These are phyloP conservation scores for Puccinia coronata DNA, from an alignment of 1,284 basidiomycete genomes.

Conservation along the genomic window DNA sequence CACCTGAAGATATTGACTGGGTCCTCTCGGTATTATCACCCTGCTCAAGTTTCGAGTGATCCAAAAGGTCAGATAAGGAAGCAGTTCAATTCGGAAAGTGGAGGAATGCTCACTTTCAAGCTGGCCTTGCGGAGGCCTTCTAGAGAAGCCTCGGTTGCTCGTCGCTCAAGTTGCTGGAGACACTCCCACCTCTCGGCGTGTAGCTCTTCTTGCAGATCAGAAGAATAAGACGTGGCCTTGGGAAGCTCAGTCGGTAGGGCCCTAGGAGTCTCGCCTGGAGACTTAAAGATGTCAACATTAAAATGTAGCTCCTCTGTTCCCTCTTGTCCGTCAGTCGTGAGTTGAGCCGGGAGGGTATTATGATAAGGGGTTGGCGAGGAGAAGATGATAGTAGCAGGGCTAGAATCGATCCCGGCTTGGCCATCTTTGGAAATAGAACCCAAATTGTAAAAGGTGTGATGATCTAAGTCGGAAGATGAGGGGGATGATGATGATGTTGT, in stretches of 20 bases:
- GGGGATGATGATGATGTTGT: background rate
- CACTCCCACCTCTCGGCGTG: conserved; percentile 28
- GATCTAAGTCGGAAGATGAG: background rate
- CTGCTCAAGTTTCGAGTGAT: background rate
- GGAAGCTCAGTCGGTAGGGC: background rate
- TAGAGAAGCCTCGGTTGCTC: conserved; percentile 40
- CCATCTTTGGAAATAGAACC: conserved; percentile 3
- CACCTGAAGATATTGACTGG: conserved; percentile 11
- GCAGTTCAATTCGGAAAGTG: too few species aligned
- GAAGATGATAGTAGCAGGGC: background rate
- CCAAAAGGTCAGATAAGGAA: background rate
- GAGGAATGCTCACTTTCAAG: conserved; percentile 10
- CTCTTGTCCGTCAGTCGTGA: background rate
- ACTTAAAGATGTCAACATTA: conserved; percentile 15
- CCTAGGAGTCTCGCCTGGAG: background rate
- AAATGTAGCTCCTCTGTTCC: background rate
- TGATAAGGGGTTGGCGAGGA: background rate
- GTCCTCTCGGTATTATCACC: background rate
- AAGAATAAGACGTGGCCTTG: background rate
- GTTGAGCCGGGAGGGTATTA: background rate
- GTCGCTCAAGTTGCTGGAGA: conserved; percentile 42
- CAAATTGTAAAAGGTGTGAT: background rate
- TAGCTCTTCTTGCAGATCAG: conserved; percentile 13
- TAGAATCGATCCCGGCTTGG: background rate
- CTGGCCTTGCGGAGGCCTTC: conserved; percentile 44